A percentile compares a stretch with the other conserved stretches of the same genome.
Conservation (phyloP, 371 early-diverging fungal species). For the Smittium culicis region DNA sequence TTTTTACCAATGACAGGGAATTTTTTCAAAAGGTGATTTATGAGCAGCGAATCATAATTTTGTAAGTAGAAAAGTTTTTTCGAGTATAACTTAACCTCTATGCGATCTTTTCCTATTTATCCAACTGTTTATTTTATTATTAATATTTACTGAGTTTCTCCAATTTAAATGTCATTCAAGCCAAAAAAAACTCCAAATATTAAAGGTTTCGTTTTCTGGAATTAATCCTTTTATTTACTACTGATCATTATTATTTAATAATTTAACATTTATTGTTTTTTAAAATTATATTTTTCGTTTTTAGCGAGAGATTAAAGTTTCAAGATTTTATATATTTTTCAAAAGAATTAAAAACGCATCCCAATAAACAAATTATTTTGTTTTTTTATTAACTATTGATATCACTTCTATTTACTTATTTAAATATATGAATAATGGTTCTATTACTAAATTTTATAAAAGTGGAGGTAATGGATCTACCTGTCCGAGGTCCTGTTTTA, state of each 20-base stretch:
- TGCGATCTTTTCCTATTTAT: background rate
- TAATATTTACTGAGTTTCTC: background rate
- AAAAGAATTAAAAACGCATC: background rate
- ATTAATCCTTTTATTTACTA: background rate
- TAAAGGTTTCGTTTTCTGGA: background rate
- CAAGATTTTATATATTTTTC: background rate
- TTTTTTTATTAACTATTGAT: background rate
- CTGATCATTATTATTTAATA: background rate
- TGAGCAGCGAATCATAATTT: slow-evolving; percentile 9
- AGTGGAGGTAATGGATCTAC: slow-evolving; percentile 14
- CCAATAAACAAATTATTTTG: slow-evolving; percentile 6
- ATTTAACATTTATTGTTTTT: background rate
- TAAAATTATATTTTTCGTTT: background rate
- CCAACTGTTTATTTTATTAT: slow-evolving; percentile 2
- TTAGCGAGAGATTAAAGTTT: background rate
- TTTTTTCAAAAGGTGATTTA: background rate
- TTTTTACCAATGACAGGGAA: background rate
- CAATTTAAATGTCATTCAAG: background rate
- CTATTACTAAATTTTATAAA: slow-evolving; percentile 12
- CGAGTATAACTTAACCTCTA: background rate
- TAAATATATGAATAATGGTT: slow-evolving; percentile 11
- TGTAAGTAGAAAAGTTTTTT: slow-evolving; percentile 8
- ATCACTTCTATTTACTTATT: background rate
- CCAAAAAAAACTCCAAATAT: slow-evolving; percentile 5
- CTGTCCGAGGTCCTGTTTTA: slow-evolving; percentile 12